phyloP scores from a whole-genome alignment of 2,329 filamentous ascomycete species.

The Hymenoscyphus fructigenus region DNA sequence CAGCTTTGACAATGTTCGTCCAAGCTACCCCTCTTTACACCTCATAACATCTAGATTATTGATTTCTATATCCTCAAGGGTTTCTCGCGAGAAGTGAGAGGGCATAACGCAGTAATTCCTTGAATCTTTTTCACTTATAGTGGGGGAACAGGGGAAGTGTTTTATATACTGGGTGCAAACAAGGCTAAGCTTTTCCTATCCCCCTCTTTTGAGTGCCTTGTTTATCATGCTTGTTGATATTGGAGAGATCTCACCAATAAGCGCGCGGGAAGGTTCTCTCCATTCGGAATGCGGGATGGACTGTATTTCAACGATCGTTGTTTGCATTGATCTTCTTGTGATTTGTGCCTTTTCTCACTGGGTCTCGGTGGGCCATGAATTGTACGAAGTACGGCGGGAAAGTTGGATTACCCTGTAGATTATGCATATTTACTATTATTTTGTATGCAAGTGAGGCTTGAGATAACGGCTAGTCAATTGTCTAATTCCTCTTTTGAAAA shows the following conservation, averaged over 20 bases:
- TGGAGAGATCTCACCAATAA: neutral
- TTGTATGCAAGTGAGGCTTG: too few relatives aligned
- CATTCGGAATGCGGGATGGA: neutral
- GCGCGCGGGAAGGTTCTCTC: neutral
- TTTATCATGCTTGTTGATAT: neutral
- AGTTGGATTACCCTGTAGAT: neutral
- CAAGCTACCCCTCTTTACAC: neutral
- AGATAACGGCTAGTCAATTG: too few relatives aligned
- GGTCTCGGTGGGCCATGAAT: neutral
- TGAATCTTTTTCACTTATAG: neutral
- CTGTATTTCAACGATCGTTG: neutral
- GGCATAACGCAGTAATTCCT: neutral
- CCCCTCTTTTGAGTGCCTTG: neutral
- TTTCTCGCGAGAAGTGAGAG: neutral
- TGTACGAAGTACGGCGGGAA: neutral
- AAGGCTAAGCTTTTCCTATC: neutral
- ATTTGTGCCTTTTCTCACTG: neutral
- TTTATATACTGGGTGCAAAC: neutral
- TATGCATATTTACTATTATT: neutral
- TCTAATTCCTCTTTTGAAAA: too few relatives aligned
- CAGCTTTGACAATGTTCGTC: neutral
- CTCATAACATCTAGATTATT: neutral
- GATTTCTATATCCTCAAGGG: neutral
- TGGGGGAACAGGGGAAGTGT: neutral
- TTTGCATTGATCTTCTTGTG: neutral